Conservation (phyloP, 257 asterid genomes). For the Cynanchum wilfordii region DNA sequence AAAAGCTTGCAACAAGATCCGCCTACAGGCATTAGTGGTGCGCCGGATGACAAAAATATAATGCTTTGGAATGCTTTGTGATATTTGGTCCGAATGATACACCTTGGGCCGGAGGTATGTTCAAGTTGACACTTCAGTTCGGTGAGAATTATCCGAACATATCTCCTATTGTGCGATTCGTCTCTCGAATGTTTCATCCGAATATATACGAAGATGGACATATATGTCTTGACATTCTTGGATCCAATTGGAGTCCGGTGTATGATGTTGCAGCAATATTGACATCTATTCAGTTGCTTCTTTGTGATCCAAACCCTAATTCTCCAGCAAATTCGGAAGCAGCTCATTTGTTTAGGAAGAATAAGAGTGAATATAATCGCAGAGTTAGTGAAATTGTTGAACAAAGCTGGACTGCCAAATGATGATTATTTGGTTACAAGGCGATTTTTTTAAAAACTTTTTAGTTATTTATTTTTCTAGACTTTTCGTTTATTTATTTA, state of each 20-base stretch:
- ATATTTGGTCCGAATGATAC: constrained; percentile 64
- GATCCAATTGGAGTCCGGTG: constrained; percentile 92
- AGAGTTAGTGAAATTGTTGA: constrained; percentile 68
- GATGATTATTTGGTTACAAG: too few relatives aligned
- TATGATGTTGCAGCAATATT: constrained; percentile 89
- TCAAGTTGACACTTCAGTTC: constrained; percentile 54
- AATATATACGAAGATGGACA: constrained; percentile 93
- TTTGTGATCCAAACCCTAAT: constrained; percentile 87
- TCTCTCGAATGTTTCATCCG: constrained; percentile 84
- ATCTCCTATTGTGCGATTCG: constrained; percentile 78
- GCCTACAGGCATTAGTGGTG: constrained; percentile 73
- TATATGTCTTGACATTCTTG: constrained; percentile 89
- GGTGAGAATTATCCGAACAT: constrained; percentile 73
- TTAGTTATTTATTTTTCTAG: too few relatives aligned
- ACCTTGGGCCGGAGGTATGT: constrained; percentile 89
- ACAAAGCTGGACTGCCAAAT: too few relatives aligned
- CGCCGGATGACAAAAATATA: constrained; percentile 68
- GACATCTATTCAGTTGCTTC: constrained; percentile 79
- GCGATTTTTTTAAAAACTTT: too few relatives aligned
- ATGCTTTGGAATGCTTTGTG: constrained; percentile 69
- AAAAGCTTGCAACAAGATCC: constrained; percentile 78
- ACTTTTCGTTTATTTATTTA: too few relatives aligned
- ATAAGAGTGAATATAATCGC: constrained; percentile 73
- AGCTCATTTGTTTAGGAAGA: constrained; percentile 75
- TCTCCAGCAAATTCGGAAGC: constrained; percentile 89